phyloP scores from a whole-genome alignment of 106 monocot species.

The Amphibolis antarctica region DNA sequence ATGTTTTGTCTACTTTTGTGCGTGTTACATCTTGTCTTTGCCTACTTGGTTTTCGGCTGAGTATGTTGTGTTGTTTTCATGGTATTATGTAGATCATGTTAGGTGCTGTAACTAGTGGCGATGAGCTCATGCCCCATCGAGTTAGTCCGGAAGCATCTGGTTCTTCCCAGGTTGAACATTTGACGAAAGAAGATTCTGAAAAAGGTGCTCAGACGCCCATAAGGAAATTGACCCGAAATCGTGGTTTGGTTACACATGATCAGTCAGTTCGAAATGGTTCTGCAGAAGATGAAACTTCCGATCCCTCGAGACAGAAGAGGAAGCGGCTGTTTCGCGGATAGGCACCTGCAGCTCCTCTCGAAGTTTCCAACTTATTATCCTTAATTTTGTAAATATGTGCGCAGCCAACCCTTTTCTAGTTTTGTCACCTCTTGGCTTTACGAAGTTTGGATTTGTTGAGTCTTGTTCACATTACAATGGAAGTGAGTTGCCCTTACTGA shows the following conservation, averaged over 20 bases:
- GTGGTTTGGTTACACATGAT: conserved; percentile 56
- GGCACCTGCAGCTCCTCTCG: too few species aligned
- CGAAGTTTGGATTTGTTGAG: too few species aligned
- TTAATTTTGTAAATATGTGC: too few species aligned
- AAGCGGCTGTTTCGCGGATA: background rate
- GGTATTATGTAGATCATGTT: conserved; percentile 36
- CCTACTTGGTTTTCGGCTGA: background rate
- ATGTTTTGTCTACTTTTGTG: too few species aligned
- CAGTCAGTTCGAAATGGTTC: conserved; percentile 20
- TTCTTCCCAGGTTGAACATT: conserved; percentile 8
- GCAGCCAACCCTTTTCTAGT: too few species aligned
- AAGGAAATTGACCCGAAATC: conserved; percentile 52
- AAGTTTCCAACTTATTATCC: too few species aligned
- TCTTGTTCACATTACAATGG: too few species aligned
- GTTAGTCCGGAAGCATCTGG: background rate
- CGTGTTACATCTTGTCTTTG: too few species aligned
- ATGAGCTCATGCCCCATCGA: conserved; percentile 73
- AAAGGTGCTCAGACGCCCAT: conserved; percentile 43
- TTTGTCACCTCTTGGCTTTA: too few species aligned
- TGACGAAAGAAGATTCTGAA: conserved; percentile 4
- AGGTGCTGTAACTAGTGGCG: conserved; percentile 21
- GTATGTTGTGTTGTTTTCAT: background rate
- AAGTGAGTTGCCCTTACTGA: too few species aligned
- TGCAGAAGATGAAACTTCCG: conserved; percentile 8
- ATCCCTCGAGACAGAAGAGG: background rate